Base-by-base conservation (phyloP, 306 rosid genomes). In the Hippophae tibetana region DNA sequence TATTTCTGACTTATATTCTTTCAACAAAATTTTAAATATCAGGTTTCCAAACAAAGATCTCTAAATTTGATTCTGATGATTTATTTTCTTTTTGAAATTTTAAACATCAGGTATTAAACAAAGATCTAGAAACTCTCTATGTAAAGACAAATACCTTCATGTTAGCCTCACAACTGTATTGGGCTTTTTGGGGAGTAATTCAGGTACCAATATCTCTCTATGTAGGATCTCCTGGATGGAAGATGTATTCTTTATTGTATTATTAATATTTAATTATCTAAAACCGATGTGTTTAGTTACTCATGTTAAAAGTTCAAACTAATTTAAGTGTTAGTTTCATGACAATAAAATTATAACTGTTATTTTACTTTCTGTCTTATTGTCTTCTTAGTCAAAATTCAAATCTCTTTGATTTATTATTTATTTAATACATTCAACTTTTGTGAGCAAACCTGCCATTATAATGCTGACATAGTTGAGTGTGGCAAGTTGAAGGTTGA, bases 171-270 rank as follows among this genome's bases (percentile, higher is more conserved):
- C 90, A 93, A 82, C 25, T 93, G 71, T 73, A 67, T 70, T 93
- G 99, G 97, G 93, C 95, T 54, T 72, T 92, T 68, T 92, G 99
- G 99, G 99, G 79, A 49, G n/a, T 86, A 53, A 86, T 93, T 63
- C 18, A 18, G 18, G 0, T 18, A 18, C 18, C 18, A 18, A 18
- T 18, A 18, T 18, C 18, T 18, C 18, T 18, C 18, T 18, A 52
- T 52, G 11, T 13, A 31, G 56, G 31, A 66, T 40, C 54, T 18
- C n/a, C 42, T 43, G 42, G 56, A 23, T 57, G 45, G 49, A 10
- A 64, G 63, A 59, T 76, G 73, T 64, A 52, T 58, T 41, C 57
- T 58, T 25, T 8, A 6, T 58, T 38, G 60, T 59, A 25, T 47
- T 38, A 56, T 27, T 54, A 52, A 65, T 68, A 8, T 43, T 10